A percentile compares a stretch with the other conserved stretches of the same genome.
Evolutionary conservation across 371 early-diverging fungal genomes (phyloP).

Genomic region (Mucor plumbeus): DNA sequence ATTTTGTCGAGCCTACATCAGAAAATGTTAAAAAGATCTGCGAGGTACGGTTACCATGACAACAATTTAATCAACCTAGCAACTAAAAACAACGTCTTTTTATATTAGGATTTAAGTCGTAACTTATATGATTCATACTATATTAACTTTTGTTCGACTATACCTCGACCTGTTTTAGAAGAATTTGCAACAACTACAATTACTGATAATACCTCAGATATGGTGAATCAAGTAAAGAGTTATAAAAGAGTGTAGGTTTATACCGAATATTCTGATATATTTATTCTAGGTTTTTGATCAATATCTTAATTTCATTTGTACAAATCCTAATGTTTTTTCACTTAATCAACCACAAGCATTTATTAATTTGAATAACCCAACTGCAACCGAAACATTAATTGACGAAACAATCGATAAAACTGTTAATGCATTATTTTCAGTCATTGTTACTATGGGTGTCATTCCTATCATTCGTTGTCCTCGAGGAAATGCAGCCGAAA

Average conservation of each 20-base stretch:
- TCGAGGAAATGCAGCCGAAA: slow-evolving; percentile 92
- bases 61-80: not conserved
- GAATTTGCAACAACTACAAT: slow-evolving; percentile 88
- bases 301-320: slow-evolving; percentile 92
- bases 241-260: not conserved
- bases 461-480: slow-evolving; percentile 93
- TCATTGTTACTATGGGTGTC: slow-evolving; percentile 89
- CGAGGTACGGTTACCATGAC: slow-evolving; percentile 57
- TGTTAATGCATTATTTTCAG: slow-evolving; percentile 86
- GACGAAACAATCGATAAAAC: slow-evolving; percentile 79
- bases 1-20: slow-evolving; percentile 93
- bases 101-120: slow-evolving; percentile 81
- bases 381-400: slow-evolving; percentile 80
- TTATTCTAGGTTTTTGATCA: slow-evolving; percentile 87
- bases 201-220: slow-evolving; percentile 70
- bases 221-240: slow-evolving; percentile 75
- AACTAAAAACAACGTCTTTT: not conserved
- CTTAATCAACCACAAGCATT: slow-evolving; percentile 86
- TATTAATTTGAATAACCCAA: slow-evolving; percentile 78
- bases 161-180: slow-evolving; percentile 93
- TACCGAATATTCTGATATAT: not conserved
- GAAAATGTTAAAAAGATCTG: slow-evolving; percentile 83
- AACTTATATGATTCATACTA: slow-evolving; percentile 95
- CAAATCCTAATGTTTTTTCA: slow-evolving; percentile 96
- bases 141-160: slow-evolving; percentile 90